A percentile compares a stretch with the other conserved stretches of the same genome.
Conservation (phyloP, 441 rosid genomes). For the Gossypium schwendimanii region DNA sequence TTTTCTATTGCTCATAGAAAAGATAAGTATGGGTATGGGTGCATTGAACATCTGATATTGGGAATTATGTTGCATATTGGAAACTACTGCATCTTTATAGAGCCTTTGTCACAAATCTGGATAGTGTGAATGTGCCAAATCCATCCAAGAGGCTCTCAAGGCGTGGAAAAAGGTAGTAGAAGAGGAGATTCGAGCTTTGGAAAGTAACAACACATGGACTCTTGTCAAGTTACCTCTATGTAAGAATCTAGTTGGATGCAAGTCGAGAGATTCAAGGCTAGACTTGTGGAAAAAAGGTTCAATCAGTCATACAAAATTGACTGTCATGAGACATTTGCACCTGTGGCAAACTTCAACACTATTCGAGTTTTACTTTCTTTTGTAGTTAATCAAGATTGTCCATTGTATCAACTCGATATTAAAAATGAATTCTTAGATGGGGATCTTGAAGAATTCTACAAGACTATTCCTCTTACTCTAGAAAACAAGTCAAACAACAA, state of each 20-base stretch:
- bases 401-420: too few relatives aligned
- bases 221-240: neutral
- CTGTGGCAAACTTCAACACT: neutral
- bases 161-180: neutral
- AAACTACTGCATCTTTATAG: neutral
- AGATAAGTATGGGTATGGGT: neutral
- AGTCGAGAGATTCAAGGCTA: neutral
- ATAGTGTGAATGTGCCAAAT: neutral
- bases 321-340: neutral
- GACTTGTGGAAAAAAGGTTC: neutral
- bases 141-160: neutral
- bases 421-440: too few relatives aligned
- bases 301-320: neutral
- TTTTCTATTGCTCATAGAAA: too few relatives aligned
- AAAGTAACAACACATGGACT: neutral
- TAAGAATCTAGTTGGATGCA: neutral
- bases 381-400: too few relatives aligned
- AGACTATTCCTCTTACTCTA: too few relatives aligned
- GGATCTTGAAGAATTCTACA: too few relatives aligned
- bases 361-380: too few relatives aligned
- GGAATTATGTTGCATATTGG: neutral
- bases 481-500: too few relatives aligned
- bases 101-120: neutral
- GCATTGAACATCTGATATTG: neutral
- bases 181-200: neutral